Conservation (phyloP, 768 basidiomycete species). For the Termitomyces sp. region DNA sequence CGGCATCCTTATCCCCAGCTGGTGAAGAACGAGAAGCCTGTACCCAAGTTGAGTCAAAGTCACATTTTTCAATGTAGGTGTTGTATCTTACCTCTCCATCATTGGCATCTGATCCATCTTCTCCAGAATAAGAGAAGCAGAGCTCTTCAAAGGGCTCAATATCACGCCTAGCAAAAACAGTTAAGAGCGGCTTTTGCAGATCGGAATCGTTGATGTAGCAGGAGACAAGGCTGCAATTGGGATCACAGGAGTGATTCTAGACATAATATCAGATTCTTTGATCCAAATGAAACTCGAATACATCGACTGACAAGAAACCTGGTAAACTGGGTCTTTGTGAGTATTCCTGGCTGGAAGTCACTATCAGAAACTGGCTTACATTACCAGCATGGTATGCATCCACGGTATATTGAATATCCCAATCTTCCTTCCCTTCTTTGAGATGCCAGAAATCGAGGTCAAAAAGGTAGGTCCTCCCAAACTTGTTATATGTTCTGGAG, state of each 20-base stretch:
- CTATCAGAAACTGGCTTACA: constrained; percentile 35
- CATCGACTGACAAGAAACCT: constrained; percentile 65
- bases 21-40: not conserved
- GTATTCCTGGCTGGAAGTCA: constrained; percentile 1
- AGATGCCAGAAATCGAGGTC: constrained; percentile 77
- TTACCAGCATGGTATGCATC: constrained; percentile 90
- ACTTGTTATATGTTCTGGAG: constrained; percentile 64
- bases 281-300: not conserved
- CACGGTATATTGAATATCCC: constrained; percentile 49
- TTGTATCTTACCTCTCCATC: constrained; percentile 19
- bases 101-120: constrained; percentile 25
- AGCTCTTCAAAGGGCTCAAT: constrained; percentile 66
- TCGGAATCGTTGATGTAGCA: constrained; percentile 79
- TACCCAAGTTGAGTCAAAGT: not conserved
- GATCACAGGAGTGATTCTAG: constrained; percentile 91
- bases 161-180: constrained; percentile 62
- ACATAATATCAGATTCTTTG: not conserved
- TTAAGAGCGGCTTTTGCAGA: constrained; percentile 60
- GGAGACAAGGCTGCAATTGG: constrained; percentile 69
- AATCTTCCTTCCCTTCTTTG: constrained; percentile 28
- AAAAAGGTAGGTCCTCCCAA: constrained; percentile 77
- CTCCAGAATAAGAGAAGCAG: constrained; percentile 70
- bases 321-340: constrained; percentile 59
- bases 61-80: not conserved
- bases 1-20: constrained; percentile 29